These are phyloP conservation scores for Stereum hirsutum DNA, from an alignment of 1,284 basidiomycete genomes.

Conservation along the genomic window DNA sequence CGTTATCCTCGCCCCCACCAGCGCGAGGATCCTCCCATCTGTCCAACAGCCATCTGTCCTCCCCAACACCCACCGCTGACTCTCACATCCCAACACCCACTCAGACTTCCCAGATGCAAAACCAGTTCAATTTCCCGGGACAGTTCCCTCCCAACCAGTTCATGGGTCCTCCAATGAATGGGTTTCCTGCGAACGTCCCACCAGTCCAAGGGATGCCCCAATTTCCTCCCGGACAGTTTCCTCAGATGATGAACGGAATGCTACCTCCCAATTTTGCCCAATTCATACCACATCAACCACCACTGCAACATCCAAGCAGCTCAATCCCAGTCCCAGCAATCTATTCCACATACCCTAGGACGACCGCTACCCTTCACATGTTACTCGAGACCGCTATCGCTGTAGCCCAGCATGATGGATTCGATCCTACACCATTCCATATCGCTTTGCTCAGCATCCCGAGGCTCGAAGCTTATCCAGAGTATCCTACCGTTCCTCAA, in stretches of 20 bases:
- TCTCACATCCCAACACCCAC: no score
- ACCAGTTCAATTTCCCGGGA: not conserved
- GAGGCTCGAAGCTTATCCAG: no score
- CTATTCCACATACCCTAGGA: no score
- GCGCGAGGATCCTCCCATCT: not conserved
- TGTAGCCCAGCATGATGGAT: constrained; percentile 5
- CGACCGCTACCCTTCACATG: not conserved
- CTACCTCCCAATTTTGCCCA: not conserved
- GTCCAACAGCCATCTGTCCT: no score
- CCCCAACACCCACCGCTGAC: no score
- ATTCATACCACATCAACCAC: not conserved
- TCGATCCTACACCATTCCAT: constrained; percentile 4
- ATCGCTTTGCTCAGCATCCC: constrained; percentile 6
- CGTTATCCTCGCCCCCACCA: not conserved
- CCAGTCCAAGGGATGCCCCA: no score
- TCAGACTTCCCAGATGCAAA: not conserved
- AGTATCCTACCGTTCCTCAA: no score
- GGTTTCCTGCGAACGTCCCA: not conserved
- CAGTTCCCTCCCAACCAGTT: not conserved
- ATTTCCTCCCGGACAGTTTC: no score
- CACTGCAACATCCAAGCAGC: constrained; percentile 10
- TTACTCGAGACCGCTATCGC: not conserved
- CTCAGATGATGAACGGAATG: no score
- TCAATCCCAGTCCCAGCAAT: constrained; percentile 1
- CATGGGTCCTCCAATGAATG: not conserved